Evolutionary conservation across 345 rosid species (phyloP).

Genomic region (Pistacia integerrima): DNA sequence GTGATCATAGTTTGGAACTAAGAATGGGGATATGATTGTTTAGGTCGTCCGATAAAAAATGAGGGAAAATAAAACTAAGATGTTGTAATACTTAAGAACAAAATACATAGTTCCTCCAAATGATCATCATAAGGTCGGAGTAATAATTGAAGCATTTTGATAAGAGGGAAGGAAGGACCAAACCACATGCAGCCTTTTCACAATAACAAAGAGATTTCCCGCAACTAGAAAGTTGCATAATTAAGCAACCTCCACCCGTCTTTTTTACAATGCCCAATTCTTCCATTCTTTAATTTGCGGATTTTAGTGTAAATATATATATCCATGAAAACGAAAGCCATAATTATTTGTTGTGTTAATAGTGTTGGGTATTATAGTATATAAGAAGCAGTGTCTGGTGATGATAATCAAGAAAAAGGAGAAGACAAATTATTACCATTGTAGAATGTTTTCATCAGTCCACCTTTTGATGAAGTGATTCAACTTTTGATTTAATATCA

Average conservation of each 20-base stretch:
- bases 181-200: not conserved
- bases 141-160: constrained; percentile 7
- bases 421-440: too few relatives aligned
- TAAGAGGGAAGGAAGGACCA: constrained; percentile 1
- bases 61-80: too few relatives aligned
- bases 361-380: too few relatives aligned
- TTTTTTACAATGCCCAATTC: not conserved
- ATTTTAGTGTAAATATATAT: not conserved
- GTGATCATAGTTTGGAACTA: too few relatives aligned
- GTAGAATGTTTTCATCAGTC: not conserved
- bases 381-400: not conserved
- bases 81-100: not conserved
- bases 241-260: not conserved
- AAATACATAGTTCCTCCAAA: not conserved
- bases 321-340: not conserved
- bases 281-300: not conserved
- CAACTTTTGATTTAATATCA: not conserved
- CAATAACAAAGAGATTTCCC: not conserved
- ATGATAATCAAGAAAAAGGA: not conserved
- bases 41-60: too few relatives aligned
- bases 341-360: too few relatives aligned
- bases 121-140: not conserved
- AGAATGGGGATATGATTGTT: too few relatives aligned
- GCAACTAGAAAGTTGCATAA: not conserved
- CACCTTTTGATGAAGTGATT: not conserved